Percentiles rank a stretch among this genome's conserved stretches.
These are phyloP conservation scores for Eucalyptus tenuipes DNA, from an alignment of 345 rosid species.

Conservation along the genomic window DNA sequence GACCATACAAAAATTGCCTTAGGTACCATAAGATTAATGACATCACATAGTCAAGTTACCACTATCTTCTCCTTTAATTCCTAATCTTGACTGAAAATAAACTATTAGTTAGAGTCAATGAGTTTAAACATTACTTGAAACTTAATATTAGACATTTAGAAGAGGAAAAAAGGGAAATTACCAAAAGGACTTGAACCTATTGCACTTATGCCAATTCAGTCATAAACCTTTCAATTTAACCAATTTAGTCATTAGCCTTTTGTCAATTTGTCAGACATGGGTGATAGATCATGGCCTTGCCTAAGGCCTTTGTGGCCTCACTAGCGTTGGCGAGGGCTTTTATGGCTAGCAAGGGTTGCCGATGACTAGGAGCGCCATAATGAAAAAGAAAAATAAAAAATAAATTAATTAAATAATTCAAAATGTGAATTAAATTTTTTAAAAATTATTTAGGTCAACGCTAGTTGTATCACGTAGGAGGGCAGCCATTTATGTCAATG, in stretches of 20 bases:
- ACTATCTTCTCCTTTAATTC: neutral
- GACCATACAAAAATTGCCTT: neutral
- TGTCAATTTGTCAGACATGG: neutral
- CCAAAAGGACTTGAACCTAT: neutral
- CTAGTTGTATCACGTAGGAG: rapidly evolving
- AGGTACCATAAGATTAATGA: neutral
- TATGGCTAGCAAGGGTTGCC: too few relatives aligned
- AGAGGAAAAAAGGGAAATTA: neutral
- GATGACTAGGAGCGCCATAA: too few relatives aligned
- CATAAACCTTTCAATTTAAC: neutral
- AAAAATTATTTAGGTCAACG: neutral
- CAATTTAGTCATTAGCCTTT: neutral
- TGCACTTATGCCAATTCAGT: neutral
- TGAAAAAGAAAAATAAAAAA: too few relatives aligned
- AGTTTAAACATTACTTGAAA: too few relatives aligned
- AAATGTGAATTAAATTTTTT: too few relatives aligned
- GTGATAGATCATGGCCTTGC: too few relatives aligned
- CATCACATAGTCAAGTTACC: neutral
- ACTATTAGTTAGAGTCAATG: neutral
- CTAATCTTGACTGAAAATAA: neutral
- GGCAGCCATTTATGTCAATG: rapidly evolving
- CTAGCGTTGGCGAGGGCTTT: rapidly evolving
- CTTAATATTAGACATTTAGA: neutral
- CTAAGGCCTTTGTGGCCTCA: too few relatives aligned
- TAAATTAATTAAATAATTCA: too few relatives aligned